These are phyloP conservation scores for Rostrohypoxylon terebratum DNA, from an alignment of 495 filamentous ascomycete genomes.

Conservation along the genomic window DNA sequence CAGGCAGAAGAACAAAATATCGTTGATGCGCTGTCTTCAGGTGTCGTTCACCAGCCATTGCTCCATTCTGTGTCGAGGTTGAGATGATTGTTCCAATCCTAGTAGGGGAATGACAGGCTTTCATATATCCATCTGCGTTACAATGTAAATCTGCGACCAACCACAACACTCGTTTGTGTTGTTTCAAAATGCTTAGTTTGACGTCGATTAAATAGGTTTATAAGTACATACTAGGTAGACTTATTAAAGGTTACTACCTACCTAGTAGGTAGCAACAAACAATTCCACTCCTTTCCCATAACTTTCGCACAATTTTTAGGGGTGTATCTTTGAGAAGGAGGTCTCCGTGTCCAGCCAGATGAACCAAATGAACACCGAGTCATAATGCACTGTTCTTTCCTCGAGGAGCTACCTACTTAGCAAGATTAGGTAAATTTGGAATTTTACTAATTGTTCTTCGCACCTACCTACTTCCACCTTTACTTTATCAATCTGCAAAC, in stretches of 20 bases:
- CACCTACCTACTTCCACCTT: constrained; percentile 1
- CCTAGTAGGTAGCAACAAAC: not conserved
- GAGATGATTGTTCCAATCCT: not conserved
- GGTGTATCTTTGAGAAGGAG: not conserved
- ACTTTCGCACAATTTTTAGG: not conserved
- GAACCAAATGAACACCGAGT: not conserved
- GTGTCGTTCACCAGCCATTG: not conserved
- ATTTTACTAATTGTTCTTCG: not conserved
- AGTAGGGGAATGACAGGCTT: not conserved
- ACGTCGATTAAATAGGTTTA: not conserved
- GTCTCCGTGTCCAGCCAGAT: not conserved
- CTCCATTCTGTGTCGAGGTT: not conserved
- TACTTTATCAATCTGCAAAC: not conserved
- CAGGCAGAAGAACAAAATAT: not conserved
- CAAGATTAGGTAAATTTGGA: not conserved
- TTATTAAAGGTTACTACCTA: too few relatives aligned
- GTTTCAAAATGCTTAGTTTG: constrained; percentile 1
- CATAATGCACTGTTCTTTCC: not conserved
- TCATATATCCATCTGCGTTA: not conserved
- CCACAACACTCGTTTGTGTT: not conserved
- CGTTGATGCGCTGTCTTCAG: not conserved
- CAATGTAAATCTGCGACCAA: not conserved
- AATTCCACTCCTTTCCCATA: not conserved
- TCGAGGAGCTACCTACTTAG: not conserved
- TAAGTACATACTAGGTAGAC: too few relatives aligned